Evolutionary conservation across 164 flowering plant genomes (phyloP).

Genomic region (Nelumbo lutea): DNA sequence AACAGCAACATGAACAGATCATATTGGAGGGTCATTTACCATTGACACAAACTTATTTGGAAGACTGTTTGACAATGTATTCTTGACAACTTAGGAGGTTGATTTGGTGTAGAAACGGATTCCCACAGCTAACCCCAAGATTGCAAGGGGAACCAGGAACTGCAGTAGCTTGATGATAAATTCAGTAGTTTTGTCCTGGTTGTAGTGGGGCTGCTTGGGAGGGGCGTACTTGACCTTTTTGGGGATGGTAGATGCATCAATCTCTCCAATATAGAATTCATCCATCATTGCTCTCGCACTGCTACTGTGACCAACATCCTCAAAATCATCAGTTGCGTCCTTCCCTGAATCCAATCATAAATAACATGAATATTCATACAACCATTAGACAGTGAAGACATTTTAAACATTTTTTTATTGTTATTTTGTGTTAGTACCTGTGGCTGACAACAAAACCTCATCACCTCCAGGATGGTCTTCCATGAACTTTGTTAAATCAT

Average conservation of each 20-base stretch:
- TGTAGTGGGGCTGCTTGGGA: slow-evolving; percentile 20
- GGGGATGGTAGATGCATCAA: slow-evolving; percentile 14
- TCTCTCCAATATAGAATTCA: slow-evolving; percentile 13
- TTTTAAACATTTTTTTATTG: not conserved
- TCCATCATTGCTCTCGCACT: slow-evolving; percentile 18
- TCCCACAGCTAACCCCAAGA: slow-evolving; percentile 41
- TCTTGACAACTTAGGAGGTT: not conserved
- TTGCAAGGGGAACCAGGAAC: slow-evolving; percentile 42
- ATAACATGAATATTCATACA: not conserved
- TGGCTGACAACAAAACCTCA: slow-evolving; percentile 54
- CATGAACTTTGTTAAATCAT: slow-evolving; percentile 61
- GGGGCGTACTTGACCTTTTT: slow-evolving; percentile 11
- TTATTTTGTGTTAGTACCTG: slow-evolving; percentile 29
- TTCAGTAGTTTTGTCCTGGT: slow-evolving; percentile 24
- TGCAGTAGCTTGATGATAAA: slow-evolving; percentile 42
- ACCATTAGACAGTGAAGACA: not conserved
- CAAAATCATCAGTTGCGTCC: not conserved
- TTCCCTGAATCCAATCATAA: not conserved
- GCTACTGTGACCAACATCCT: slow-evolving; percentile 15
- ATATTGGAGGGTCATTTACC: too few relatives aligned
- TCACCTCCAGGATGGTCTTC: slow-evolving; percentile 80
- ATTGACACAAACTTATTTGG: too few relatives aligned
- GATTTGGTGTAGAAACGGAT: not conserved
- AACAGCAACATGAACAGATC: too few relatives aligned
- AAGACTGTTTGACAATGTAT: too few relatives aligned